Evolutionary conservation across 2,329 filamentous ascomycete species (phyloP).

Genomic region (Harringtonia lauricola): DNA sequence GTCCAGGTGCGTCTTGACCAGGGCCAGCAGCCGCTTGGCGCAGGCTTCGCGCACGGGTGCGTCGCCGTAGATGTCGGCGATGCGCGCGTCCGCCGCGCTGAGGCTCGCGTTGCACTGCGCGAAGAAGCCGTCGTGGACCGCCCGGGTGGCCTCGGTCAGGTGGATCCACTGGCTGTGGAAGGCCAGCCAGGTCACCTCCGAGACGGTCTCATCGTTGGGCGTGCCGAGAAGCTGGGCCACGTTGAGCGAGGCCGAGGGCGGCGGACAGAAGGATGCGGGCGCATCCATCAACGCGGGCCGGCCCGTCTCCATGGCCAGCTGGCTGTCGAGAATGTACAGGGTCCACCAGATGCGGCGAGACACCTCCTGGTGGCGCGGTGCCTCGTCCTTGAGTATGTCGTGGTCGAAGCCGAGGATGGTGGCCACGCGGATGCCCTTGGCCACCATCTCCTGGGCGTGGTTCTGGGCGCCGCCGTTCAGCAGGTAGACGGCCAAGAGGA

Average conservation of each 20-base stretch:
- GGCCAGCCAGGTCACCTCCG: not conserved
- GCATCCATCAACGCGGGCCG: constrained; percentile 2
- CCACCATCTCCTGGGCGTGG: too few relatives aligned
- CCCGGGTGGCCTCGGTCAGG: not conserved
- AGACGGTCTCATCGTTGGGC: too few relatives aligned
- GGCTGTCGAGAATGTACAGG: constrained; percentile 6
- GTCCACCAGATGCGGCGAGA: constrained; percentile 7
- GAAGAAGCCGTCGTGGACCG: not conserved
- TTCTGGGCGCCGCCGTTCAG: constrained; percentile 17
- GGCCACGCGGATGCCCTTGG: too few relatives aligned
- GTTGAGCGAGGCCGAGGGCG: not conserved
- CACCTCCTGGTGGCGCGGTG: constrained; percentile 2
- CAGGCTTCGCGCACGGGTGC: not conserved
- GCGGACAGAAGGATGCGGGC: not conserved
- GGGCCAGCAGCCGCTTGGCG: not conserved
- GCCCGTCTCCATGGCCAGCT: constrained; percentile 8
- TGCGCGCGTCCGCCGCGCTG: not conserved
- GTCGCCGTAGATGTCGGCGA: not conserved
- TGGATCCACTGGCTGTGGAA: not conserved
- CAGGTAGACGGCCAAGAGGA: constrained; percentile 26
- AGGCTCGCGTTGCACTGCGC: not conserved
- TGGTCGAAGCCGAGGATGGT: constrained; percentile 22
- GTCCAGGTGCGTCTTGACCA: not conserved
- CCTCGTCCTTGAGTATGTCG: constrained; percentile 22
- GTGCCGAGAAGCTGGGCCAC: too few relatives aligned